Evolutionary conservation across 2,329 filamentous ascomycete species (phyloP), one percentile per base, ranked within the genome.

Genomic region (Fonsecaea erecta): DNA sequence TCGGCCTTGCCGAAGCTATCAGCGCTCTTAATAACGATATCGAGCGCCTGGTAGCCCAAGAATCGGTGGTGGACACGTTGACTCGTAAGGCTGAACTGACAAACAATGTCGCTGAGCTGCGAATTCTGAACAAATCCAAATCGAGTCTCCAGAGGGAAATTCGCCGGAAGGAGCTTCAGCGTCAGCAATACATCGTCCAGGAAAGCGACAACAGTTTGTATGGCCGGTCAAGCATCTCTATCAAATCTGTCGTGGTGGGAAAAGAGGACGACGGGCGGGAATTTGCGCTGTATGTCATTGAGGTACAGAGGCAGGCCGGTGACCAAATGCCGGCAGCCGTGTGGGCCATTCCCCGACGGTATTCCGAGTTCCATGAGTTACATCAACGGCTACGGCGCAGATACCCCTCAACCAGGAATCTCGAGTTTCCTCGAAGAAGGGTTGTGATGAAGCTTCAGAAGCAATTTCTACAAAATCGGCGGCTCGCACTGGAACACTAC

Each of bases 161-260:
- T 61, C 87, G 92, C 63, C 88, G 93, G 35, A 99, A 98, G 75
- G 94, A 98, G 77, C 85, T 99, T 74, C 95, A 99, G 76, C 86
- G 93, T 59, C 95, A 97, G 77, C 96, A 99, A 75, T 99, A 99
- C 72, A 92, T 96, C 52, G 88, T 98, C 7, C 95, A 99, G 77
- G 95, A 99, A 78, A 97, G 93, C 74, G 96, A 99, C 76, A 99
- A 97, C 77, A 97, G 93, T 76, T 83, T 99, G 26, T 98, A 96
- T 73, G 95, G 95, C 1, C 90, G 94, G 18, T 94, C 95, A 1
- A 92, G 88, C 0, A 88, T 98, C 72, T 90, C 86, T 72, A 97
- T 99, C 75, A 95, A 95, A 74, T 92, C 91, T 0, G 93, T 97
- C 60, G 92, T 97, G 79, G 92, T 97, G 14, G 94, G 93, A 5